phyloP scores from a whole-genome alignment of 305 asterid species.

The Fraxinus angustifolia region DNA sequence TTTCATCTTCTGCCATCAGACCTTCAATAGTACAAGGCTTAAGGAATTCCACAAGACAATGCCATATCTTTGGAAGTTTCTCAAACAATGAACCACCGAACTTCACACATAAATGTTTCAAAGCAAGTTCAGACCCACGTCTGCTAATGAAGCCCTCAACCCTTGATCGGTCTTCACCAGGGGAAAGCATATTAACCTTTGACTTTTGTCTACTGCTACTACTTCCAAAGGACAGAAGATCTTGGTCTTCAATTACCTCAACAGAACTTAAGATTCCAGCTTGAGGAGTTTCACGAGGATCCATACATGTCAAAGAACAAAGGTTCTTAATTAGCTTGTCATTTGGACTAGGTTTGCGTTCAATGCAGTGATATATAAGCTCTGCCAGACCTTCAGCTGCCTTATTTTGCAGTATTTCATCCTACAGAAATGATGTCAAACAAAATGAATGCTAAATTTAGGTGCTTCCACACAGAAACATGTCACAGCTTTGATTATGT shows the following conservation, averaged over 20 bases:
- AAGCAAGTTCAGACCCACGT: slow-evolving; percentile 93
- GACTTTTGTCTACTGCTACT: slow-evolving; percentile 54
- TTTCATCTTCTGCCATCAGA: slow-evolving; percentile 61
- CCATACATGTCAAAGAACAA: slow-evolving; percentile 79
- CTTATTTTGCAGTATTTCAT: slow-evolving; percentile 87
- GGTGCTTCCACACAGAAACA: slow-evolving; percentile 21
- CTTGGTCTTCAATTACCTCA: slow-evolving; percentile 86
- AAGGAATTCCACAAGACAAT: slow-evolving; percentile 90
- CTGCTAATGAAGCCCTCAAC: slow-evolving; percentile 89
- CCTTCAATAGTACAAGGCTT: slow-evolving; percentile 67
- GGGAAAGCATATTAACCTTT: slow-evolving; percentile 59
- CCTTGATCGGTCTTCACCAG: slow-evolving; percentile 89
- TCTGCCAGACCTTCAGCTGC: slow-evolving; percentile 96
- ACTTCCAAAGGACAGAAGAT: slow-evolving; percentile 71
- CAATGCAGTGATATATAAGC: slow-evolving; percentile 74
- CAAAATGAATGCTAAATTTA: slow-evolving; percentile 26
- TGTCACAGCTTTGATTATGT: slow-evolving; percentile 10
- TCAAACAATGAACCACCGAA: slow-evolving; percentile 81
- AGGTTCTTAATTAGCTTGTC: slow-evolving; percentile 87
- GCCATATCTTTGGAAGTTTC: slow-evolving; percentile 89
- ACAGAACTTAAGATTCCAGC: slow-evolving; percentile 78
- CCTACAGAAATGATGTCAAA: slow-evolving; percentile 48
- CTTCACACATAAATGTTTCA: slow-evolving; percentile 79
- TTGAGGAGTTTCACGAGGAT: slow-evolving; percentile 96
- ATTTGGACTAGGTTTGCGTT: slow-evolving; percentile 93